phyloP scores from a whole-genome alignment of 23 red algal species.

The Gracilaria gracilis region DNA sequence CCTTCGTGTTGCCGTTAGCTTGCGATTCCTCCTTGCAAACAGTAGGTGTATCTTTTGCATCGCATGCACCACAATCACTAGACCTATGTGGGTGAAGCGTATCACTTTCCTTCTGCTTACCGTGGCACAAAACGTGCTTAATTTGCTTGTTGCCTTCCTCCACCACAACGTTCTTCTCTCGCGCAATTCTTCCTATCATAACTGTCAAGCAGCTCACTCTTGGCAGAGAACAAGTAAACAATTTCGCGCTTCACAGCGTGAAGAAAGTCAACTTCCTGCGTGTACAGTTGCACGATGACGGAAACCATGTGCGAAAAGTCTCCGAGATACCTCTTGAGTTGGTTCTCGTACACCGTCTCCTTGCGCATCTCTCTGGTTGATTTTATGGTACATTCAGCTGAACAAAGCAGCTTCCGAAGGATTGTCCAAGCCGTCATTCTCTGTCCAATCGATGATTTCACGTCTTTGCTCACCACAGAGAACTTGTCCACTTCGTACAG shows the following conservation, averaged over 20 bases:
- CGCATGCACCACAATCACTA: background rate
- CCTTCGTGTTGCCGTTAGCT: background rate
- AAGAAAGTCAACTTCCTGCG: background rate
- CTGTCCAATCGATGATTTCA: background rate
- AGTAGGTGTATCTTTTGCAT: background rate
- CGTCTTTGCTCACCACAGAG: background rate
- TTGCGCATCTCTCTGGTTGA: background rate
- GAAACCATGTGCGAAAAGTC: background rate
- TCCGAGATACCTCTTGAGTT: background rate
- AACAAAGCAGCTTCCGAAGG: background rate
- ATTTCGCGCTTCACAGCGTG: conserved; percentile 21
- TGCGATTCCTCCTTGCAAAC: background rate
- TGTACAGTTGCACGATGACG: background rate
- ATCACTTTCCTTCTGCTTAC: background rate
- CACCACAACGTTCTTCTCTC: no score
- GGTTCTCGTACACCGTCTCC: background rate
- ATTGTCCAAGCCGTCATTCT: background rate
- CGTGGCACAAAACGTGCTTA: background rate
- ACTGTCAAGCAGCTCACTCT: background rate
- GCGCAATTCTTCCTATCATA: background rate
- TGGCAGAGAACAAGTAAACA: background rate
- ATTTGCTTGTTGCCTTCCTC: background rate
- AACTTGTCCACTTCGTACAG: conserved; percentile 19
- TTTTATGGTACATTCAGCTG: background rate
- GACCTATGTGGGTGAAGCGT: background rate